These are phyloP conservation scores for Adansonia rubrostipa DNA, from an alignment of 441 rosid species.

Conservation along the genomic window DNA sequence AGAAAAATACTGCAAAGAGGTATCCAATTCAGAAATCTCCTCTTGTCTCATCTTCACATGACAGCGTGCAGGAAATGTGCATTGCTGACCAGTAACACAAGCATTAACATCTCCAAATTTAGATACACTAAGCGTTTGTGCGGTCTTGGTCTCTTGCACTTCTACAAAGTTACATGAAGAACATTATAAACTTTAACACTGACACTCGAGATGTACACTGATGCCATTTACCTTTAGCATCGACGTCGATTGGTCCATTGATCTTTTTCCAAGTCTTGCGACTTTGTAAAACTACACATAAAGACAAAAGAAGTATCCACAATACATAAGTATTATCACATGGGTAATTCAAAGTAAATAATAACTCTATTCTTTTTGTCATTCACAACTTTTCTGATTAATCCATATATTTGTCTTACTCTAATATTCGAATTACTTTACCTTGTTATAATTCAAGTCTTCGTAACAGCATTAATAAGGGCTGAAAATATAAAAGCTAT, in stretches of 20 bases:
- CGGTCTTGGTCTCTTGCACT: constrained; percentile 30
- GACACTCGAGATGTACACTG: background rate
- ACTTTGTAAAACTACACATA: constrained; percentile 26
- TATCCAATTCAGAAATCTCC: constrained; percentile 31
- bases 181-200: constrained; percentile 20
- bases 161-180: constrained; percentile 31
- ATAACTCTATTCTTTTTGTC: background rate
- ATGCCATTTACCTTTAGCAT: constrained; percentile 28
- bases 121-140: constrained; percentile 20
- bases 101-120: constrained; percentile 29
- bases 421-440: background rate
- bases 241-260: background rate
- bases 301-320: background rate
- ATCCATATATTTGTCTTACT: background rate
- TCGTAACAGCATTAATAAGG: constrained; percentile 7
- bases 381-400: background rate
- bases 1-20: constrained; percentile 33
- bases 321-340: background rate
- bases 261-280: constrained; percentile 6
- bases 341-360: background rate
- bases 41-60: constrained; percentile 20
- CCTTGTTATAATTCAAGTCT: background rate
- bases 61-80: constrained; percentile 16
- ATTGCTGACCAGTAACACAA: constrained; percentile 16
- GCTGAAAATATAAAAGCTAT: background rate